Evolutionary conservation across 768 basidiomycete genomes (phyloP).

Genomic region (Podaxis sp.): DNA sequence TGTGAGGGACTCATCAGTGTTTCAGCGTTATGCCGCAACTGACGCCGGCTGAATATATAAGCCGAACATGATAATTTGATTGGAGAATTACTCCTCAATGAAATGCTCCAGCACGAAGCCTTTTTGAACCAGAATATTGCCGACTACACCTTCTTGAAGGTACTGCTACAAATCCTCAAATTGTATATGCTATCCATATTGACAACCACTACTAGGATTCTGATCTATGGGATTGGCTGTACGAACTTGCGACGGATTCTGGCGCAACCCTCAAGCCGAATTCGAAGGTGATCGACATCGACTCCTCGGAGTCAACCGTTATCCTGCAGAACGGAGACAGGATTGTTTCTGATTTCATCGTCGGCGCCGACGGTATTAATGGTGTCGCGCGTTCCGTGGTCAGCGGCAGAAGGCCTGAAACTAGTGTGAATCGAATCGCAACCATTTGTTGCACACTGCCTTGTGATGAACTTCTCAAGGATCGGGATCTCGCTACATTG

Average conservation of each 20-base stretch:
- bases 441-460: conserved; percentile 31
- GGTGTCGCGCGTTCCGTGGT: conserved; percentile 37
- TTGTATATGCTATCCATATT: background rate
- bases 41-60: background rate
- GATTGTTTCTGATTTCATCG: conserved; percentile 48
- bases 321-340: conserved; percentile 40
- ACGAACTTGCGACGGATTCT: conserved; percentile 41
- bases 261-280: conserved; percentile 48
- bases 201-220: conserved; percentile 37
- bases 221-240: conserved; percentile 48
- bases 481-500: conserved; percentile 30
- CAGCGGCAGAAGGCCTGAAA: conserved; percentile 18
- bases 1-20: background rate
- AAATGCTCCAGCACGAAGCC: conserved; percentile 12
- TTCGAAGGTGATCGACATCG: conserved; percentile 31
- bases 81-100: conserved; percentile 1
- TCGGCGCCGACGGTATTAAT: conserved; percentile 58
- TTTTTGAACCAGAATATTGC: conserved; percentile 31
- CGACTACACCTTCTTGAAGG: conserved; percentile 41
- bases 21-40: background rate
- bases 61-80: background rate
- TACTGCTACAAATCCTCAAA: conserved; percentile 19
- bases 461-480: conserved; percentile 26
- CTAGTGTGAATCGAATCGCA: background rate
- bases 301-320: conserved; percentile 31